Base-by-base conservation (phyloP, 2,329 filamentous ascomycete species). In the Leptographium flavum region DNA sequence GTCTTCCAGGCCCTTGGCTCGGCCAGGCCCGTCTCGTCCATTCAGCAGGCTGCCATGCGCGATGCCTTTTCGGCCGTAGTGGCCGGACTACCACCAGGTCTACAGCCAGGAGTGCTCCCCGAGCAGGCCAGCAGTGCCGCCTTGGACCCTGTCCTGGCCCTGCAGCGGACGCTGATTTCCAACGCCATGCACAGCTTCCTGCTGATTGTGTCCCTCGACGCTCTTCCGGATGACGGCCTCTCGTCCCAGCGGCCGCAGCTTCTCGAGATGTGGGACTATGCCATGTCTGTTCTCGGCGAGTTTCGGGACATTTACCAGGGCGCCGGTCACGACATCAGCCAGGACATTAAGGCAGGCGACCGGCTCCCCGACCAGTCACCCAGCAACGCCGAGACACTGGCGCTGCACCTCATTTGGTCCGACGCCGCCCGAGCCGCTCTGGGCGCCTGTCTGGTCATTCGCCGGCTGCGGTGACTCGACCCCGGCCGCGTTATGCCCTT, bases 241-340 rank as follows among this genome's bases (percentile, higher is more conserved):
- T 13, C 10, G 10, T n/a, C 17, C 3, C 27, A 22, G 11, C 48
- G 42, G 4, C 40, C 37, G 6, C 43, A 42, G 13, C 37, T 47
- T 4, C 25, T 47, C 2, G 45, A 50, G 27, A 44, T 48, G 3
- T 50, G 48, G 48, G 45, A 48, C 32, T 33, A 39, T 28, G n/a
- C 45, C 3, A 39, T 36, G 2, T 47, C 45, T 3, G 35, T 49
- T 6, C 39, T 49, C 11, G 39, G 14, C 31, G 30, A 43, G 21
- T 45, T 47, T 9, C 39, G 25, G 21, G 37, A 22, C 11, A 27
- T 43, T 1, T 25, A 23, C 6, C 25, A 8, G 9, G 25, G 21
- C 37, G 14, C 4, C 2, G 6, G 6, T 10, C 31, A n/a, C 31
- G 31, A 17, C 14, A 33, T 33, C n/a, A n/a, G n/a, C n/a, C 3